These are phyloP conservation scores for Cryphonectria naterciae DNA, from an alignment of 2,329 filamentous ascomycete species.

Conservation along the genomic window DNA sequence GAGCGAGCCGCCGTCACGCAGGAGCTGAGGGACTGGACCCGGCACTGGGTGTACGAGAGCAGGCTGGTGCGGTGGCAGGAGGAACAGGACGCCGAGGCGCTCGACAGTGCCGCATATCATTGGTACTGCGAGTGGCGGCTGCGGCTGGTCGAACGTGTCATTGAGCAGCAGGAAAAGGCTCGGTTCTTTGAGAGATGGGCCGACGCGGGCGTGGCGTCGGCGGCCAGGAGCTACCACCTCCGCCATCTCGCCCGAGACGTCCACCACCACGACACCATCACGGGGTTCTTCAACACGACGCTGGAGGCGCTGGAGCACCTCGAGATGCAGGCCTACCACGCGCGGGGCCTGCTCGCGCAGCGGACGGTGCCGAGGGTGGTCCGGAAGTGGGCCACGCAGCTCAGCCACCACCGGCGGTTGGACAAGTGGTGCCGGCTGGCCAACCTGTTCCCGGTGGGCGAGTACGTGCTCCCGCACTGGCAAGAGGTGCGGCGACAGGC, in stretches of 20 bases:
- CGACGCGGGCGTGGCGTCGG: slow-evolving; percentile 13
- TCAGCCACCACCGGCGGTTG: slow-evolving; percentile 18
- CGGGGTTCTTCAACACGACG: slow-evolving; percentile 27
- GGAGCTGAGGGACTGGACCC: slow-evolving; percentile 22
- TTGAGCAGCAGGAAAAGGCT: slow-evolving; percentile 23
- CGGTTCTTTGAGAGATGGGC: slow-evolving; percentile 27
- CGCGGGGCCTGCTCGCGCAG: slow-evolving; percentile 22
- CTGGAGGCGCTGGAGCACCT: slow-evolving; percentile 28
- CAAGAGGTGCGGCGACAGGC: slow-evolving; percentile 24
- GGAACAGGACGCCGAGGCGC: slow-evolving; percentile 21
- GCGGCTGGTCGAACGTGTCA: slow-evolving; percentile 23
- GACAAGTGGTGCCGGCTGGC: slow-evolving; percentile 22
- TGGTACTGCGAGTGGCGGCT: slow-evolving; percentile 30
- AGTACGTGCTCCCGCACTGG: slow-evolving; percentile 27
- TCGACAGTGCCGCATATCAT: slow-evolving; percentile 25
- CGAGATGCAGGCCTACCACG: slow-evolving; percentile 22
- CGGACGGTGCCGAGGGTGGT: slow-evolving; percentile 21
- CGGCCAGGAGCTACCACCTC: slow-evolving; percentile 18
- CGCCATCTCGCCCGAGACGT: slow-evolving; percentile 27
- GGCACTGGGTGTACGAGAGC: slow-evolving; percentile 29
- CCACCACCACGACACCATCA: slow-evolving; percentile 29
- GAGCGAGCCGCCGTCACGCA: slow-evolving; percentile 19
- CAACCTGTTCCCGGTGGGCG: slow-evolving; percentile 19
- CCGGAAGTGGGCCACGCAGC: slow-evolving; percentile 21
- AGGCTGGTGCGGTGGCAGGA: slow-evolving; percentile 23